These are phyloP conservation scores for Stylonectria norvegica DNA, from an alignment of 2,329 filamentous ascomycete genomes.

Conservation along the genomic window DNA sequence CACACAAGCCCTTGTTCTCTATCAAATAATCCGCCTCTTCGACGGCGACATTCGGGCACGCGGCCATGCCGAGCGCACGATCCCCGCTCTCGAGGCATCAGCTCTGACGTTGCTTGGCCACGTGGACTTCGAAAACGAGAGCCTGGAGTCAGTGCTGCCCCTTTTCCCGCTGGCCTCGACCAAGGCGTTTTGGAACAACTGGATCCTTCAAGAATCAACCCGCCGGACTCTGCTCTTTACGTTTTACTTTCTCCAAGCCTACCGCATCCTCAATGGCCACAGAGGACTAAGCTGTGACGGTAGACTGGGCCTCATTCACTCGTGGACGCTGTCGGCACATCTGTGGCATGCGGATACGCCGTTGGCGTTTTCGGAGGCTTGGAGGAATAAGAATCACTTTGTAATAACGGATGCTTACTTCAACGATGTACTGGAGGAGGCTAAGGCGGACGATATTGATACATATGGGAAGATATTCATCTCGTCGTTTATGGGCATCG, in stretches of 20 bases:
- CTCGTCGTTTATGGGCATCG: constrained; percentile 29
- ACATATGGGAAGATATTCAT: constrained; percentile 39
- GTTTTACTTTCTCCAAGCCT: constrained; percentile 43
- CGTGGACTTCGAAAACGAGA: constrained; percentile 30
- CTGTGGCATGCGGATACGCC: constrained; percentile 37
- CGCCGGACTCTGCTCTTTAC: constrained; percentile 49
- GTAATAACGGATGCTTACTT: constrained; percentile 33
- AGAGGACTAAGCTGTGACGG: constrained; percentile 26
- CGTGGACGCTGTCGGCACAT: constrained; percentile 38
- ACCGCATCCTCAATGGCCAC: constrained; percentile 33
- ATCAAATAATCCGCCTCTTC: constrained; percentile 49
- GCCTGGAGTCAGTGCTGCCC: constrained; percentile 19
- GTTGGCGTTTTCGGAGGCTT: constrained; percentile 37
- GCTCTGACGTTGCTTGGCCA: constrained; percentile 32
- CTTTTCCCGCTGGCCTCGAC: constrained; percentile 38
- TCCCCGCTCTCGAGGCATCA: constrained; percentile 32
- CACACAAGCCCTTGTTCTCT: constrained; percentile 47
- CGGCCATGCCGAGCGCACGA: constrained; percentile 35
- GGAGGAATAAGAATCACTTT: constrained; percentile 35
- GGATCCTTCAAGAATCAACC: constrained; percentile 52
- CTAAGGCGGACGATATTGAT: constrained; percentile 42
- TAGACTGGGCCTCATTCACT: constrained; percentile 30
- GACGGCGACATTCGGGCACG: constrained; percentile 46
- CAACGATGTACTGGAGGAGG: constrained; percentile 27
- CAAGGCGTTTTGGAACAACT: constrained; percentile 47